Evolutionary conservation across 2,329 filamentous ascomycete genomes (phyloP).

Genomic region (Nigrograna mackinnonii): DNA sequence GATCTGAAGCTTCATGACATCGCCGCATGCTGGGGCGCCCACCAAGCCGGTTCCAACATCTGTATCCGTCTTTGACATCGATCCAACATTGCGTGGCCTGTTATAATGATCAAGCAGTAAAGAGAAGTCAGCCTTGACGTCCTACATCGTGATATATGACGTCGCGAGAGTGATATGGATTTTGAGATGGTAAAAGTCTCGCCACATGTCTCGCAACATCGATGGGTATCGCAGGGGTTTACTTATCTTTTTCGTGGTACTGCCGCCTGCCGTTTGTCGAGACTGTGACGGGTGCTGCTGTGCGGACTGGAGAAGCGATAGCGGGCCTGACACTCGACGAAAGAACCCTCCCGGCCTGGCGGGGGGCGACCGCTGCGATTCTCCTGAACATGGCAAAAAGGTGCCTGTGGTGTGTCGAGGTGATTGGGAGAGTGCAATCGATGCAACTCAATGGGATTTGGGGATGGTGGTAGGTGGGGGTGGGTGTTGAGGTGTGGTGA

Average conservation of each 20-base stretch:
- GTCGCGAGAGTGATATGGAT: not conserved
- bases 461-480: slow-evolving; percentile 15
- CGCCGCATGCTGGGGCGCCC: slow-evolving; percentile 85
- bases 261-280: slow-evolving; percentile 47
- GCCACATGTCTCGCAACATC: not conserved
- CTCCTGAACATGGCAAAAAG: slow-evolving; percentile 59
- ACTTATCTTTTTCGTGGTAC: slow-evolving; percentile 71
- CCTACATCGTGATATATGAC: too few species aligned
- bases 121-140: slow-evolving; percentile 44
- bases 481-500: slow-evolving; percentile 18
- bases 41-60: slow-evolving; percentile 93
- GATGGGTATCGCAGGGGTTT: slow-evolving; percentile 6
- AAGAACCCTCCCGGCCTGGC: slow-evolving; percentile 55
- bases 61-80: slow-evolving; percentile 75
- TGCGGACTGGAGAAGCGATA: slow-evolving; percentile 50
- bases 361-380: slow-evolving; percentile 57
- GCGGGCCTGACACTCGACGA: slow-evolving; percentile 53
- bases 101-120: slow-evolving; percentile 79
- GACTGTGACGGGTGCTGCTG: slow-evolving; percentile 46
- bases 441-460: slow-evolving; percentile 15
- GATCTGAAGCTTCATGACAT: slow-evolving; percentile 94
- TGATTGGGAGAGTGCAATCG: slow-evolving; percentile 8
- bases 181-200: too few species aligned
- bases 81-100: slow-evolving; percentile 77
- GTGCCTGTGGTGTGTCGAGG: slow-evolving; percentile 16